Percentiles rank a stretch among this genome's conserved stretches.
Evolutionary conservation across 371 early-diverging fungal genomes (phyloP).

Genomic region (Mucor racemosus): DNA sequence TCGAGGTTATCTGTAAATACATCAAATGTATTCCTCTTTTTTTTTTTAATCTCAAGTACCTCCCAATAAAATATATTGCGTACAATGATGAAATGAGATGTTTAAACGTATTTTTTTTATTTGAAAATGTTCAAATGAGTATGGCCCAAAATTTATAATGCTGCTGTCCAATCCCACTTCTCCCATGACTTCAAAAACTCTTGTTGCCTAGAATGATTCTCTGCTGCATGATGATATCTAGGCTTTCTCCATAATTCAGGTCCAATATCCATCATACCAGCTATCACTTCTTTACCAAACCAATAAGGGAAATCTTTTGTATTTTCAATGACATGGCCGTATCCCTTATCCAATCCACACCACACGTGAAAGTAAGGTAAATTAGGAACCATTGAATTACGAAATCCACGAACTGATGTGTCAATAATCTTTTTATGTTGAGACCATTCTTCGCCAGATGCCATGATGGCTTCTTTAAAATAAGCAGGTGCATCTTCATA

Average conservation of each 20-base stretch:
- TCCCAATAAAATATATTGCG: too few relatives aligned
- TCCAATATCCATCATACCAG: constrained; percentile 79
- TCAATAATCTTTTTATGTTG: constrained; percentile 90
- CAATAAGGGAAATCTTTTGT: constrained; percentile 75
- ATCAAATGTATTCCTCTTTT: too few relatives aligned
- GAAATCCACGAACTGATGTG: constrained; percentile 76
- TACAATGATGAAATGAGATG: too few relatives aligned
- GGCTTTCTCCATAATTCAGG: constrained; percentile 79
- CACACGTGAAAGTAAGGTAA: constrained; percentile 97
- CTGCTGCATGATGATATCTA: constrained; percentile 59
- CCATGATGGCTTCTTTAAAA: constrained; percentile 84
- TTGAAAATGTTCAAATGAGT: background rate
- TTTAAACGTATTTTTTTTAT: background rate
- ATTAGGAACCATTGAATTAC: constrained; percentile 70
- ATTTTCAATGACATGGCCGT: constrained; percentile 96
- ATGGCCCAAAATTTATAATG: constrained; percentile 28
- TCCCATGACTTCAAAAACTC: constrained; percentile 77
- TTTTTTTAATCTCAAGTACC: too few relatives aligned
- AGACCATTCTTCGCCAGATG: constrained; percentile 87
- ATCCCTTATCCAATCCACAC: constrained; percentile 87
- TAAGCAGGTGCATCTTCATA: constrained; percentile 84
- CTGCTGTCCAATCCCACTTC: constrained; percentile 84
- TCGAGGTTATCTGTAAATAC: background rate
- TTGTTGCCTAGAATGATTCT: constrained; percentile 59
- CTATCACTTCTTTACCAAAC: constrained; percentile 86